These are phyloP conservation scores for Penicillium verhagenii DNA, from an alignment of 495 filamentous ascomycete genomes.

Conservation along the genomic window DNA sequence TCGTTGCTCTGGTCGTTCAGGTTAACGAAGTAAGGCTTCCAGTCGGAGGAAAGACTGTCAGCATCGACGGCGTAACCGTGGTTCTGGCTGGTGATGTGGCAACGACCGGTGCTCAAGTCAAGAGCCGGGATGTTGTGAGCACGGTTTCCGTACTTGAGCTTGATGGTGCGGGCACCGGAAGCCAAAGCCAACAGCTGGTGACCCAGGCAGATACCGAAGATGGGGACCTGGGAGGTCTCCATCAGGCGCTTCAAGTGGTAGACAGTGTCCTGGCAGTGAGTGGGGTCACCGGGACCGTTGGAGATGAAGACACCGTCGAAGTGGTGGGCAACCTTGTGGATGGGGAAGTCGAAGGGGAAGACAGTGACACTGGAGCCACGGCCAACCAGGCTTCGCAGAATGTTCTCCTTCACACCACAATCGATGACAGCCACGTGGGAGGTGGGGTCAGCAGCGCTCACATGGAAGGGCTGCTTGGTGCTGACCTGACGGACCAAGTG, in stretches of 20 bases:
- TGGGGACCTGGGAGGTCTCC: constrained; percentile 83
- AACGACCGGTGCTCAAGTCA: constrained; percentile 90
- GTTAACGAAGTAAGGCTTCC: constrained; percentile 98
- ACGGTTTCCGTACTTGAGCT: constrained; percentile 96
- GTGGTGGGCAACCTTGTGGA: constrained; percentile 96
- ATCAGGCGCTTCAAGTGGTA: constrained; percentile 86
- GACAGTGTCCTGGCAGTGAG: constrained; percentile 89
- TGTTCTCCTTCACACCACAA: constrained; percentile 99
- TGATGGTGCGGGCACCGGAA: constrained; percentile 79
- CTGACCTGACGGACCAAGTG: constrained; percentile 93
- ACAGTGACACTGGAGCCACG: constrained; percentile 86
- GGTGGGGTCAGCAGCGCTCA: constrained; percentile 72
- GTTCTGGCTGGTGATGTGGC: constrained; percentile 98
- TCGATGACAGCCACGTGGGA: constrained; percentile 93
- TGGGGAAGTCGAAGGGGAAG: constrained; percentile 94
- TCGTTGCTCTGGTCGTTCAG: constrained; percentile 95
- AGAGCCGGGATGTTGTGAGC: constrained; percentile 97
- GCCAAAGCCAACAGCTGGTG: constrained; percentile 81
- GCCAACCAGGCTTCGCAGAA: constrained; percentile 85
- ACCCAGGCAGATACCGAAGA: constrained; percentile 96
- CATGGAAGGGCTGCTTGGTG: constrained; percentile 97
- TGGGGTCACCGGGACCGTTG: constrained; percentile 97
- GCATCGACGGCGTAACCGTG: constrained; percentile 97
- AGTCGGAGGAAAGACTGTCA: constrained; percentile 75
- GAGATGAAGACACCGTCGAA: constrained; percentile 98